Evolutionary conservation across 2,329 filamentous ascomycete species (phyloP).

Genomic region (Lasiodiplodia gonubiensis): DNA sequence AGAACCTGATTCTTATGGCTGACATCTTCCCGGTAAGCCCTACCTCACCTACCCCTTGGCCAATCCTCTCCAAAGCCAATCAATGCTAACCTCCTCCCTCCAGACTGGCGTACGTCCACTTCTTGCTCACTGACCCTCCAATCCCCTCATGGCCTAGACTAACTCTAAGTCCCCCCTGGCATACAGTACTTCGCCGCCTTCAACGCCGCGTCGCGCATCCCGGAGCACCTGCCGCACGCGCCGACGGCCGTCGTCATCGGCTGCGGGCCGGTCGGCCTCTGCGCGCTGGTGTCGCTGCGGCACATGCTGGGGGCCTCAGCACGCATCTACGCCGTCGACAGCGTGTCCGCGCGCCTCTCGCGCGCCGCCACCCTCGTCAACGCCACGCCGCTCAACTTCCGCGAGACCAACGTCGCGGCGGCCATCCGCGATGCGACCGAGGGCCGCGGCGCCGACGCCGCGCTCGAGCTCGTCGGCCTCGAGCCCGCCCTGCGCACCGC

Average conservation of each 20-base stretch:
- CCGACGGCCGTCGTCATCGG: constrained; percentile 80
- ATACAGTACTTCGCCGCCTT: constrained; percentile 73
- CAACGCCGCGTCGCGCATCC: constrained; percentile 73
- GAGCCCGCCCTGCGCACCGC: constrained; percentile 54
- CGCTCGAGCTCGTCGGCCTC: constrained; percentile 64
- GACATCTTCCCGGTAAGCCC: constrained; percentile 82
- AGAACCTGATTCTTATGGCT: constrained; percentile 83
- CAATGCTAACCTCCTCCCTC: neutral
- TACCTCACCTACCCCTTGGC: too few species aligned
- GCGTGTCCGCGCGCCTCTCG: constrained; percentile 74
- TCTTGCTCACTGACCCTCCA: neutral
- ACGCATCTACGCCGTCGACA: constrained; percentile 79
- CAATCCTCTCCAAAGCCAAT: fast-evolving
- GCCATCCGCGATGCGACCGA: constrained; percentile 76
- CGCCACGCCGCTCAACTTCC: constrained; percentile 83
- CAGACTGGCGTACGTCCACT: constrained; percentile 18
- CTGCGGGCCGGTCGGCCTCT: constrained; percentile 80
- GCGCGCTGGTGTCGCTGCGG: constrained; percentile 74
- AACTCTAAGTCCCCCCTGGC: neutral
- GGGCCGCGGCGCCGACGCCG: constrained; percentile 82
- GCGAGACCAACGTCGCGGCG: constrained; percentile 67
- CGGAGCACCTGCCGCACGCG: constrained; percentile 62
- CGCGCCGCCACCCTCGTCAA: constrained; percentile 71
- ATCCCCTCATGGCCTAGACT: neutral
- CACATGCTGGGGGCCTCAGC: constrained; percentile 72